Evolutionary conservation across 345 rosid species (phyloP).

Genomic region (Rhodamnia argentea): DNA sequence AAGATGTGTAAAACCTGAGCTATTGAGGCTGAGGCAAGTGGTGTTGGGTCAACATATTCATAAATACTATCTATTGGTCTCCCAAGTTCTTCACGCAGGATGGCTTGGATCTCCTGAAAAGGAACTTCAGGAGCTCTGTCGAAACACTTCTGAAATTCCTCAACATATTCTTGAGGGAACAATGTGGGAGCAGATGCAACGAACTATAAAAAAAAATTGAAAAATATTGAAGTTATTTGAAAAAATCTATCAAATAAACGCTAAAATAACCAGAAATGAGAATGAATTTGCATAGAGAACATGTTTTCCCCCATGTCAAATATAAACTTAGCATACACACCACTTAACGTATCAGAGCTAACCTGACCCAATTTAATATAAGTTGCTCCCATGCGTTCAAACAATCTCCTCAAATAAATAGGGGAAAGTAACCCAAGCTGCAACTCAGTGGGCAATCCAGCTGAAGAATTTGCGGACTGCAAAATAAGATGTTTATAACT

Average conservation of each 20-base stretch:
- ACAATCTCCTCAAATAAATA: conserved; percentile 72
- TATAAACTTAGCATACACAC: background rate
- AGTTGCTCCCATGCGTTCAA: conserved; percentile 99
- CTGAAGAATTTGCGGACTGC: conserved; percentile 54
- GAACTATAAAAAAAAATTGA: conserved; percentile 35
- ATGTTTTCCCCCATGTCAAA: background rate
- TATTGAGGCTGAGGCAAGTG: conserved; percentile 94
- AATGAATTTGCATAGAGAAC: background rate
- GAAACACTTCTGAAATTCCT: conserved; percentile 91
- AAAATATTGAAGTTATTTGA: background rate
- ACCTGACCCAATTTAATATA: conserved; percentile 95
- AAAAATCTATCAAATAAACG: background rate
- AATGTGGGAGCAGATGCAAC: conserved; percentile 91
- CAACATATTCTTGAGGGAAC: conserved; percentile 81
- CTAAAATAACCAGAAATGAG: background rate
- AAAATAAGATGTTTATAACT: background rate
- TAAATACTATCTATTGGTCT: conserved; percentile 76
- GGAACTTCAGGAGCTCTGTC: conserved; percentile 87
- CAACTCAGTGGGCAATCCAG: conserved; percentile 52
- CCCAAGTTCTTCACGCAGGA: conserved; percentile 76
- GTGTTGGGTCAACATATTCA: conserved; percentile 78
- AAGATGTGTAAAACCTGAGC: conserved; percentile 50
- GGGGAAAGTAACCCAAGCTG: conserved; percentile 90
- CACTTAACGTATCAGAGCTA: background rate
- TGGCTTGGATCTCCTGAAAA: conserved; percentile 58